A percentile compares a stretch with the other conserved stretches of the same genome.
Conservation (phyloP, 148 eudicot genomes). For the Vaccinium vitisidaea region DNA sequence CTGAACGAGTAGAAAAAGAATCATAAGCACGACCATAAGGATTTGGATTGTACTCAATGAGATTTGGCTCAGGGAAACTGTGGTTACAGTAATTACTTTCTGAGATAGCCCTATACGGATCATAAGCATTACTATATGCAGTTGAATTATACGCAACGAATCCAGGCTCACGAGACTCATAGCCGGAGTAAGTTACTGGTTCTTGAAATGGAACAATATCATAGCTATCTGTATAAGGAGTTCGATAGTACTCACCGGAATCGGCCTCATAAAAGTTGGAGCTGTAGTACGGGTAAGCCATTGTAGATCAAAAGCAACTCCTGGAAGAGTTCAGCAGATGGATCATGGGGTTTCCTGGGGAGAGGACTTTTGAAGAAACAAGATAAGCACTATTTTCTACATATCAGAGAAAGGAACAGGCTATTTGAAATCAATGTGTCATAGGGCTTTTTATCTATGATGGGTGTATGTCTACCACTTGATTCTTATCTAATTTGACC, state of each 20-base stretch:
- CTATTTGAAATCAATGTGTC: not conserved
- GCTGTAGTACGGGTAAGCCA: constrained; percentile 37
- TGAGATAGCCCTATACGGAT: constrained; percentile 19
- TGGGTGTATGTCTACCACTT: not conserved
- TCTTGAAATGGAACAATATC: constrained; percentile 24
- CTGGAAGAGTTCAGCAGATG: not conserved
- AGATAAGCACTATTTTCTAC: not conserved
- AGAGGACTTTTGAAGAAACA: not conserved
- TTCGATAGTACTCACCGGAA: constrained; percentile 28
- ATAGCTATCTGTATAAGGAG: constrained; percentile 18
- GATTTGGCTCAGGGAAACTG: constrained; percentile 18
- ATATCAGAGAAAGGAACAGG: not conserved
- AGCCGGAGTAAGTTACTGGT: not conserved
- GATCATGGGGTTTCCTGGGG: not conserved
- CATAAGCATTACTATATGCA: constrained; percentile 20
- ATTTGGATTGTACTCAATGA: constrained; percentile 8
- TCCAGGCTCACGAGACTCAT: constrained; percentile 20
- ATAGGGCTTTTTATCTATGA: not conserved
- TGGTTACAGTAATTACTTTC: constrained; percentile 18
- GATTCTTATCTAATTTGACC: constrained; percentile 15
- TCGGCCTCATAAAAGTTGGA: constrained; percentile 15
- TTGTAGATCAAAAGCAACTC: constrained; percentile 11
- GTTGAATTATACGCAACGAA: constrained; percentile 9
- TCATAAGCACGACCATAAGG: constrained; percentile 23
- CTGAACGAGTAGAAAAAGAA: constrained; percentile 18